These are phyloP conservation scores for Leishmania gerbilli DNA, from an alignment of 208 protist species.

Conservation along the genomic window DNA sequence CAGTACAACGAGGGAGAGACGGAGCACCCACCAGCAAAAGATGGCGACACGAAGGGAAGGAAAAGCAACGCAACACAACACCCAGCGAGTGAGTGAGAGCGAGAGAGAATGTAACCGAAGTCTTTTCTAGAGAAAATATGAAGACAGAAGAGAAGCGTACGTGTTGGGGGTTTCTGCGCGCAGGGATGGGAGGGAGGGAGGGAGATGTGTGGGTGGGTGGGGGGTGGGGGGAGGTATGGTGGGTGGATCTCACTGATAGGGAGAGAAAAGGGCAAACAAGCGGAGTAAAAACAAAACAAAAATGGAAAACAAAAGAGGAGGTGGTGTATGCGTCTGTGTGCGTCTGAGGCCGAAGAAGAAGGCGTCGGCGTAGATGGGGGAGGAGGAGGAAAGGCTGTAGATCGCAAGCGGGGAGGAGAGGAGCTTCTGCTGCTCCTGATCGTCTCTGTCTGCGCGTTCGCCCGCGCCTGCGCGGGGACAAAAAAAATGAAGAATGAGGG, in stretches of 20 bases:
- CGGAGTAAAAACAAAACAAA: not conserved
- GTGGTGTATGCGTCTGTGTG: not conserved
- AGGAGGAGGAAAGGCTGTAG: not conserved
- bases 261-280: not conserved
- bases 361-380: too few species aligned
- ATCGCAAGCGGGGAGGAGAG: not conserved
- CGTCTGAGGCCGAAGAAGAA: not conserved
- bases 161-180: not conserved
- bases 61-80: not conserved
- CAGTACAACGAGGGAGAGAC: constrained; percentile 1
- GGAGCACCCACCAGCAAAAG: not conserved
- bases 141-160: constrained; percentile 8
- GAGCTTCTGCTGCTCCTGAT: not conserved
- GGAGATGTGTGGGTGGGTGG: not conserved
- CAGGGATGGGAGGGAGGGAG: not conserved
- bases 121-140: constrained; percentile 3
- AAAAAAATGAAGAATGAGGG: not conserved
- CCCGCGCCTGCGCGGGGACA: not conserved
- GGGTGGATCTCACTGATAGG: not conserved
- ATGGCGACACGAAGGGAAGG: not conserved
- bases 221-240: not conserved
- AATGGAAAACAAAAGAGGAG: not conserved
- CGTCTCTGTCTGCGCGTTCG: not conserved
- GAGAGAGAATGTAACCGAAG: not conserved
- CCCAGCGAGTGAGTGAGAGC: not conserved